A percentile compares a stretch with the other conserved stretches of the same genome.
Conservation (phyloP, 331 rosid species). For the Quercus tomentella region DNA sequence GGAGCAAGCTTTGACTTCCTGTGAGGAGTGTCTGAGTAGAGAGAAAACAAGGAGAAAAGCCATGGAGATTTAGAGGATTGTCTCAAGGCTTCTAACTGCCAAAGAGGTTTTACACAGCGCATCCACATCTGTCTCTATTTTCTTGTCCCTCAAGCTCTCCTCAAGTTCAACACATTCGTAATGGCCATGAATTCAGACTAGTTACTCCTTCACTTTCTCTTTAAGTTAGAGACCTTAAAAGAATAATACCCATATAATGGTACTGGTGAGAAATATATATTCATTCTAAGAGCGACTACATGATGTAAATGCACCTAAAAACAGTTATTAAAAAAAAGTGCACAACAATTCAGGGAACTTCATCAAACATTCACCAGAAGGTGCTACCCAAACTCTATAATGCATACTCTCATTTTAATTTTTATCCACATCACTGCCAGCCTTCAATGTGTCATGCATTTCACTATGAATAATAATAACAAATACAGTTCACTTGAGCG, state of each 20-base stretch:
- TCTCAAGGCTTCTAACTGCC: slow-evolving; percentile 32
- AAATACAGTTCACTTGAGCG: background rate
- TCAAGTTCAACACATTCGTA: background rate
- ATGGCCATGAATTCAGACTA: slow-evolving; percentile 17
- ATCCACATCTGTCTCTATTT: slow-evolving; percentile 38
- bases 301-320: background rate
- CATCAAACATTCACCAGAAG: background rate
- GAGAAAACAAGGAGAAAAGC: slow-evolving; percentile 29
- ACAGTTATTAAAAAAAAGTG: background rate
- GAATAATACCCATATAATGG: background rate
- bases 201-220: background rate
- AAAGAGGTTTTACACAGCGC: slow-evolving; percentile 33
- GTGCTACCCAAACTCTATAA: background rate
- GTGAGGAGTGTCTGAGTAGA: slow-evolving; percentile 45
- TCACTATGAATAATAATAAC: background rate
- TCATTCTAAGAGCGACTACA: background rate
- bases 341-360: background rate
- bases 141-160: slow-evolving; percentile 17
- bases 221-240: slow-evolving; percentile 19
- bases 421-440: background rate
- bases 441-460: background rate
- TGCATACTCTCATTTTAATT: background rate
- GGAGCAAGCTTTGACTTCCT: slow-evolving; percentile 80
- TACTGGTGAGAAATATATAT: background rate
- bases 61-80: slow-evolving; percentile 41